Conservation (phyloP, 2,329 filamentous ascomycete species). For the Epichloe aotearoae region DNA sequence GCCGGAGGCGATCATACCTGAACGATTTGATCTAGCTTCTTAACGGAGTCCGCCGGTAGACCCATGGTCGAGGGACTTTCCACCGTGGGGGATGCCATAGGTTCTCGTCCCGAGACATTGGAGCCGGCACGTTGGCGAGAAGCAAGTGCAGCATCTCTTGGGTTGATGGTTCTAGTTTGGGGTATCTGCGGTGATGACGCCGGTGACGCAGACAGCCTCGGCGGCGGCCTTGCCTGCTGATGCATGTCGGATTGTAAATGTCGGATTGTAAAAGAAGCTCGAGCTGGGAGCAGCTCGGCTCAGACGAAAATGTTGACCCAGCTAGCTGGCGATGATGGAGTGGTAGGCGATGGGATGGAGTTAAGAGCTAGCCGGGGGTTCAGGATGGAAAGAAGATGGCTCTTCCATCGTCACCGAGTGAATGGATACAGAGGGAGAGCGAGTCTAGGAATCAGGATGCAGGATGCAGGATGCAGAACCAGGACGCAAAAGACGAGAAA, state of each 20-base stretch:
- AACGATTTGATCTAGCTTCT: slow-evolving; percentile 85
- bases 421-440: not conserved
- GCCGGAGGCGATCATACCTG: slow-evolving; percentile 43
- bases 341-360: not conserved
- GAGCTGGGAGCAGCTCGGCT: slow-evolving; percentile 5
- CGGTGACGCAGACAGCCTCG: slow-evolving; percentile 54
- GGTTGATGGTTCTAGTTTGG: slow-evolving; percentile 58
- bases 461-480: not conserved
- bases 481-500: not conserved
- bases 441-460: not conserved
- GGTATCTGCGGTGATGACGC: slow-evolving; percentile 53
- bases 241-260: slow-evolving; percentile 65
- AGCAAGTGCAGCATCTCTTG: slow-evolving; percentile 44
- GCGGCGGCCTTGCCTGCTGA: slow-evolving; percentile 70
- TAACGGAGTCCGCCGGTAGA: slow-evolving; percentile 52
- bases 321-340: not conserved
- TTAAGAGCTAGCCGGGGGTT: not conserved
- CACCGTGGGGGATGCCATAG: slow-evolving; percentile 32
- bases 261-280: not conserved
- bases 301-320: not conserved
- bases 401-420: slow-evolving; percentile 6
- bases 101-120: slow-evolving; percentile 27
- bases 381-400: slow-evolving; percentile 1
- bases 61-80: slow-evolving; percentile 28
- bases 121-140: slow-evolving; percentile 31